Conservation (phyloP, 2,329 filamentous ascomycete species). For the Aureobasidium sp. region DNA sequence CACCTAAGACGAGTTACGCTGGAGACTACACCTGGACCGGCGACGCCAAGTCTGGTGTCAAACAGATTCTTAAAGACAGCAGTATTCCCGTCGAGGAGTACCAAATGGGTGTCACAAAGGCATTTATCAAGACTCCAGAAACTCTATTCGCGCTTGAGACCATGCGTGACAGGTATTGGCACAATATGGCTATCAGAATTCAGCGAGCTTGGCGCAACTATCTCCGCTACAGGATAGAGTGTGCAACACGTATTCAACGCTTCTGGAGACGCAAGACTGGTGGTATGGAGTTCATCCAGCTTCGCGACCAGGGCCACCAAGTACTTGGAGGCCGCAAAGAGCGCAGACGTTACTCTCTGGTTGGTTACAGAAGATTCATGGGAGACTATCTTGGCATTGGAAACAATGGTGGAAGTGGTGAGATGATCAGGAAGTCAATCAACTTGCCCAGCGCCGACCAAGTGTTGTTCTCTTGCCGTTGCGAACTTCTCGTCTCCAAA, state of each 20-base stretch:
- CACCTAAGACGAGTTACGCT: constrained; percentile 88
- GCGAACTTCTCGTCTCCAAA: constrained; percentile 84
- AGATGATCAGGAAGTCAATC: constrained; percentile 68
- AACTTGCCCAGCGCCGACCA: constrained; percentile 62
- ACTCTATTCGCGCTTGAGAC: constrained; percentile 94
- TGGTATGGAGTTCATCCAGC: constrained; percentile 77
- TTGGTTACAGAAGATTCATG: constrained; percentile 85
- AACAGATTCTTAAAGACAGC: constrained; percentile 91
- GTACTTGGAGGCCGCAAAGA: constrained; percentile 82
- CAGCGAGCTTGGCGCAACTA: constrained; percentile 97
- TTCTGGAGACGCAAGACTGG: constrained; percentile 93
- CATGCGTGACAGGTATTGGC: constrained; percentile 97
- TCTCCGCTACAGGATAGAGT: constrained; percentile 83
- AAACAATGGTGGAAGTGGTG: constrained; percentile 68
- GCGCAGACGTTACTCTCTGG: constrained; percentile 77
- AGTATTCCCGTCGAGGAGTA: constrained; percentile 93
- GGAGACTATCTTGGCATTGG: constrained; percentile 91
- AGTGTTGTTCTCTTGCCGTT: constrained; percentile 81
- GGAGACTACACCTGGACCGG: constrained; percentile 96
- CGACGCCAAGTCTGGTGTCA: constrained; percentile 76
- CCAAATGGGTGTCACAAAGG: constrained; percentile 94
- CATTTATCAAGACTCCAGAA: constrained; percentile 96
- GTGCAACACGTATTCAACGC: constrained; percentile 84
- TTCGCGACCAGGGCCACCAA: constrained; percentile 80
- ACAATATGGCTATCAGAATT: constrained; percentile 98